A percentile compares a stretch with the other conserved stretches of the same genome.
Conservation (phyloP, 1,284 basidiomycete genomes). For the Xerocomus alliaceus region DNA sequence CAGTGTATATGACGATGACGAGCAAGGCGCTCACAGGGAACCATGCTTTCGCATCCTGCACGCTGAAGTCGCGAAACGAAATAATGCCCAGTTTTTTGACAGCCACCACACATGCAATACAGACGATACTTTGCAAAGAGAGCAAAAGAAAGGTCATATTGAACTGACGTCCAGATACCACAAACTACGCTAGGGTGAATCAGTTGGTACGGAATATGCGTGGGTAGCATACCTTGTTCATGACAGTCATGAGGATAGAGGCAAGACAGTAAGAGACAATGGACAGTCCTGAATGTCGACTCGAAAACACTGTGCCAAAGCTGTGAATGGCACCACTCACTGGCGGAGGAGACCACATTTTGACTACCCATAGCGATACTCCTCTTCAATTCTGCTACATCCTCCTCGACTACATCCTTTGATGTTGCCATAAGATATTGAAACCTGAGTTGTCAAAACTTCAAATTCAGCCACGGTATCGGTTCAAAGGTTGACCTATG, state of each 20-base stretch:
- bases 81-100: conserved; percentile 88
- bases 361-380: conserved; percentile 36
- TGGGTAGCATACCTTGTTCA: conserved; percentile 83
- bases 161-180: conserved; percentile 93
- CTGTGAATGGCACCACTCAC: conserved; percentile 22
- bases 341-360: conserved; percentile 31
- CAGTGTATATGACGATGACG: conserved; percentile 96
- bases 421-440: conserved; percentile 21
- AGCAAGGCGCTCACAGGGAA: conserved; percentile 93
- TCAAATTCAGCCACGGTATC: too few species aligned
- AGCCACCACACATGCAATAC: conserved; percentile 75
- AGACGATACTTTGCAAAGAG: conserved; percentile 90
- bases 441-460: neutral
- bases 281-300: conserved; percentile 62
- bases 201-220: conserved; percentile 1
- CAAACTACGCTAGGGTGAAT: conserved; percentile 63
- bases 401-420: conserved; percentile 27
- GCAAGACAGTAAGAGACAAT: conserved; percentile 92
- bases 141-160: conserved; percentile 97
- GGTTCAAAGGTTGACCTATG: neutral
- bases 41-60: conserved; percentile 89
- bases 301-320: neutral
- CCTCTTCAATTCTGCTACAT: conserved; percentile 40
- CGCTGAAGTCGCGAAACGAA: conserved; percentile 86
- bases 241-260: conserved; percentile 96